A percentile compares a stretch with the other conserved stretches of the same genome.
Evolutionary conservation across 73 alveolate genomes (phyloP).

Genomic region (Stentor roeselii): DNA sequence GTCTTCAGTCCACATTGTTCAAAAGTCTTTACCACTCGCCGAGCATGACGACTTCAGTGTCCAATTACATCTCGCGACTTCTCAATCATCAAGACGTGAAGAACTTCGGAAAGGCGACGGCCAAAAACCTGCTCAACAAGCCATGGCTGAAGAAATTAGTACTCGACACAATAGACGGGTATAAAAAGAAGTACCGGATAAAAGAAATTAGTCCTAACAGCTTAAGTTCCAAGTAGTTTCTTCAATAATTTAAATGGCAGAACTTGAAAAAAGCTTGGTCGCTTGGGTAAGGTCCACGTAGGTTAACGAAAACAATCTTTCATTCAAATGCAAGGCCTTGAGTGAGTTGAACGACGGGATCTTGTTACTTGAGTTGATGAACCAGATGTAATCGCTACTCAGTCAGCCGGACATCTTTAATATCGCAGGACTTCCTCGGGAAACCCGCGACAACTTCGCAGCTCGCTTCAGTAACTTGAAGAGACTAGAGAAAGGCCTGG

Average conservation of each 20-base stretch:
- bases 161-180: too few relatives aligned
- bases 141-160: too few relatives aligned
- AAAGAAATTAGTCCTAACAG: too few relatives aligned
- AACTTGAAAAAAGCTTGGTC: conserved; percentile 6
- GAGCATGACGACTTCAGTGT: too few relatives aligned
- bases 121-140: too few relatives aligned
- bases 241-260: conserved; percentile 6
- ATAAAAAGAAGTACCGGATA: too few relatives aligned
- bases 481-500: neutral
- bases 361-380: neutral
- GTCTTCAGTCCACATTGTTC: too few relatives aligned
- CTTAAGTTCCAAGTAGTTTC: too few relatives aligned
- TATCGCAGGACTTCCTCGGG: neutral
- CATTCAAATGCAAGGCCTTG: neutral
- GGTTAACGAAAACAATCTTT: neutral
- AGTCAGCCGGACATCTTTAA: conserved; percentile 17
- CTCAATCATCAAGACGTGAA: too few relatives aligned
- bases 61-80: too few relatives aligned
- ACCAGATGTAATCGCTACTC: neutral
- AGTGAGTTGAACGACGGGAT: conserved; percentile 8
- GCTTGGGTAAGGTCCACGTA: conserved; percentile 13
- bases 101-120: too few relatives aligned
- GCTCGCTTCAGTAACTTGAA: neutral
- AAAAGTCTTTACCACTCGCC: too few relatives aligned
- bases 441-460: conserved; percentile 15